Evolutionary conservation across 2,329 filamentous ascomycete species (phyloP).

Genomic region (Botrytis pseudocinerea): DNA sequence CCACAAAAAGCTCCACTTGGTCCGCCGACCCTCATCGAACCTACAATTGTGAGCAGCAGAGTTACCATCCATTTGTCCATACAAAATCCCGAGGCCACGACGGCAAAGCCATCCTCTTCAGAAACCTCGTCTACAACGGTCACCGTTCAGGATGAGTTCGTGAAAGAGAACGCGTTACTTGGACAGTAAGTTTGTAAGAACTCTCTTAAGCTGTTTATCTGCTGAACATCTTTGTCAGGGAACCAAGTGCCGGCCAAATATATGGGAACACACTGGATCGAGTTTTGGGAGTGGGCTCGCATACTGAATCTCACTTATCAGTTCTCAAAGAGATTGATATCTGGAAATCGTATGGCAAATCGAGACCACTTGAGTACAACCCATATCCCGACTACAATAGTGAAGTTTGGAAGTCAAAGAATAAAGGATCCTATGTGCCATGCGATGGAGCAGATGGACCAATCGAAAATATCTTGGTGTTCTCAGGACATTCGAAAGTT

Average conservation of each 20-base stretch:
- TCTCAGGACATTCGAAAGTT: slow-evolving; percentile 58
- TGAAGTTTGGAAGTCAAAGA: slow-evolving; percentile 56
- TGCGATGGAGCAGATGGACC: slow-evolving; percentile 61
- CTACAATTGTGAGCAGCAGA: background rate
- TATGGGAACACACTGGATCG: slow-evolving; percentile 57
- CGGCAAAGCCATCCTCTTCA: background rate
- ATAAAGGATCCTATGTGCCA: slow-evolving; percentile 59
- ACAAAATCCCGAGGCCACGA: background rate
- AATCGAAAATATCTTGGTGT: slow-evolving; percentile 61
- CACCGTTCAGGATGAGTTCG: slow-evolving; percentile 26
- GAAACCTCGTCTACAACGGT: background rate
- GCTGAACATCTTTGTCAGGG: slow-evolving; percentile 38
- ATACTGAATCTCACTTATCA: slow-evolving; percentile 40
- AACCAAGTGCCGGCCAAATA: slow-evolving; percentile 52
- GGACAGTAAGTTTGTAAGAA: slow-evolving; percentile 26
- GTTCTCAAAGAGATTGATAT: slow-evolving; percentile 39
- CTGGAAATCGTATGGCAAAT: slow-evolving; percentile 47
- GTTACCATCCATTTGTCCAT: slow-evolving; percentile 3
- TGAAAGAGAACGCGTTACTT: slow-evolving; percentile 30
- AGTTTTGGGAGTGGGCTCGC: slow-evolving; percentile 44
- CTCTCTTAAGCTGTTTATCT: slow-evolving; percentile 24
- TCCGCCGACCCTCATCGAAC: background rate
- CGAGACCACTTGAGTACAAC: slow-evolving; percentile 60
- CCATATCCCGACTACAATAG: slow-evolving; percentile 73
- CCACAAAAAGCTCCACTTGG: background rate